These are phyloP conservation scores for Sambucus nigra DNA, from an alignment of 129 eudicot genomes.

Conservation along the genomic window DNA sequence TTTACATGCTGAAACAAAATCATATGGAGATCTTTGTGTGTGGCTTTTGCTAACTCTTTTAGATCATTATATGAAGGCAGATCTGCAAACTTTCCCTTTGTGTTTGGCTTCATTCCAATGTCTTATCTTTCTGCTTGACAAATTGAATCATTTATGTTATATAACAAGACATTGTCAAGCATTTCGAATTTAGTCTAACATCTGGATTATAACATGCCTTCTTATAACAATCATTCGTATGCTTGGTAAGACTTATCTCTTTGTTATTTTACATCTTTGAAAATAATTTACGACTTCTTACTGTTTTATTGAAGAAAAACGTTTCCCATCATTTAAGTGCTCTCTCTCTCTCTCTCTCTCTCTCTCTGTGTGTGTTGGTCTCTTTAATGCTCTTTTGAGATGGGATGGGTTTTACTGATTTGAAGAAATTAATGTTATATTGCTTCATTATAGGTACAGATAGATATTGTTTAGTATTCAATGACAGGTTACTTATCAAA, in stretches of 20 bases:
- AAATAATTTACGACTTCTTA: background rate
- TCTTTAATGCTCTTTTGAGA: background rate
- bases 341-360: background rate
- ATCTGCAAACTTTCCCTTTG: background rate
- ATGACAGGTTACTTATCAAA: constrained; percentile 99
- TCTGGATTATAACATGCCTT: too few relatives aligned
- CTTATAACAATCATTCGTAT: too few relatives aligned
- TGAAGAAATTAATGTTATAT: constrained; percentile 7
- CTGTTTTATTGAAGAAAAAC: too few relatives aligned
- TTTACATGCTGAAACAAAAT: background rate
- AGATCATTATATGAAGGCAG: background rate
- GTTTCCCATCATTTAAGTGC: background rate
- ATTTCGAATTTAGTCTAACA: too few relatives aligned
- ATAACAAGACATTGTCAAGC: too few relatives aligned
- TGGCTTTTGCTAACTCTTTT: too few relatives aligned
- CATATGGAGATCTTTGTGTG: background rate
- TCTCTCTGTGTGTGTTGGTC: background rate
- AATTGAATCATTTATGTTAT: too few relatives aligned
- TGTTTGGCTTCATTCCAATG: background rate
- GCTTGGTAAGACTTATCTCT: too few relatives aligned
- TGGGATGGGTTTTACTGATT: background rate
- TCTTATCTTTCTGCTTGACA: background rate
- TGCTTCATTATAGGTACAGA: constrained; percentile 14
- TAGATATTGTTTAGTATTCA: constrained; percentile 49
- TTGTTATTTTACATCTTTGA: too few relatives aligned